Evolutionary conservation across 371 early-diverging fungal species (phyloP), one percentile per base, ranked within the genome.

Genomic region (Rhizopus delemar): DNA sequence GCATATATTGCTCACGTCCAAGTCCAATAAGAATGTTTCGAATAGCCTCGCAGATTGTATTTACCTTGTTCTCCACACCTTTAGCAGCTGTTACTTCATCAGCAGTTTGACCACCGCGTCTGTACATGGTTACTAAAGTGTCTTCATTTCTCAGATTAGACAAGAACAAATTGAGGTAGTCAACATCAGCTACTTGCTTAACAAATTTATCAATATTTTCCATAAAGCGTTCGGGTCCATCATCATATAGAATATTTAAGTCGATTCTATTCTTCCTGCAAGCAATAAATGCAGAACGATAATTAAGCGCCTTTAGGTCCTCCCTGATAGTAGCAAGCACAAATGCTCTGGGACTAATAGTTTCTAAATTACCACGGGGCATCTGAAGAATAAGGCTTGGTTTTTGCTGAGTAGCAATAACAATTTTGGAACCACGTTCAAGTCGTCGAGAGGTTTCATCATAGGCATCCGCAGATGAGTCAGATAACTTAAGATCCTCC

Each of bases 321-420:
- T 88, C 81, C 6, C 92, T 82, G n/a, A 96, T 89, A 6, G 83
- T 73, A 0, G 92, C 83, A 15, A 97, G 74, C 0, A 97, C 95
- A 68, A 98, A 75, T 1, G 96, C 93, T 5, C 97, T 86, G 4
- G 99, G 99, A 31, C 84, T 82, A n/a, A 98, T 82, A 0, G 98
- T 96, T 71, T 98, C 99, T 50, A 97, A 74, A 57, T 98, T 98
- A 33, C 98, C 98, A 22, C 97, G 88, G 12, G 96, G 97, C 95
- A 97, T 95, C 60, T 97, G 97, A 58, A 98, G 71, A 1, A 98
- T 82, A 13, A 98, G 75, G 51, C 78, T 78, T 4, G 88, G 87
- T 56, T 83, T 87, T 32, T 68, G 73, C 7, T 92, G 91, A 15
- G 86, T 77, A 0, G 92, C 92, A 57, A 87, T 56, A 0, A 96